Evolutionary conservation across 768 basidiomycete species (phyloP), one percentile per base, ranked within the genome.

Genomic region (Suillus bovinus): DNA sequence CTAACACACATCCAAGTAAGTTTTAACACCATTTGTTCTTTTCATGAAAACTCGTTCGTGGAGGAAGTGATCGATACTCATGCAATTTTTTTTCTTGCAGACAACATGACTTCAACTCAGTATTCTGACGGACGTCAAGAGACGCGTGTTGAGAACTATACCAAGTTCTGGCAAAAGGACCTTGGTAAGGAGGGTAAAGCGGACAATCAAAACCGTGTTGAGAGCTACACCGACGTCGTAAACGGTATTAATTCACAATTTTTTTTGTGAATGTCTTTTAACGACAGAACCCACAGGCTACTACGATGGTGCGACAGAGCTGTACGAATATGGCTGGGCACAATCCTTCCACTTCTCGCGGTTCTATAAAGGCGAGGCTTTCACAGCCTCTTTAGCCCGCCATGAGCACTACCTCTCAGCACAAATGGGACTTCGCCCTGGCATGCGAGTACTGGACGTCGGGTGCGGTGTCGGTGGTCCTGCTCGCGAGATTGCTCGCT

Each of bases 401-500:
- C 96, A 99, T 70, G 96, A 99, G 78, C 96, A 99, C 79, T 99
- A 96, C 79, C 92, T 99, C 66, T 88, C 95, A 5, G 80, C 90
- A 10, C 85, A 93, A 71, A 94, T 98, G 89, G 74, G 77, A 53
- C 80, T 99, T 63, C 85, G 85, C 58, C 86, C 94, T 0, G 93
- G 94, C 47, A 97, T 97, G 95, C 86, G 89, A 38, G 96, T 99
- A 46, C 89, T 99, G 63, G 97, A 99, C 72, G 96, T 99, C 63
- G 97, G 97, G 4, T 99, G 97, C 75, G 97, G 97, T 73, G 90
- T 99, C 59, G 97, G 97, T 54, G 97, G 97, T 0, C 97, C 97
- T 27, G 97, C 97, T 10, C 86, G 96, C 54, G 93, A 95, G 75
- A 99, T 99, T 69, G 92, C 94, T 5, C 85, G 84, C 50, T 99